phyloP scores from a whole-genome alignment of 768 basidiomycete genomes.

The Collybia sp. region DNA sequence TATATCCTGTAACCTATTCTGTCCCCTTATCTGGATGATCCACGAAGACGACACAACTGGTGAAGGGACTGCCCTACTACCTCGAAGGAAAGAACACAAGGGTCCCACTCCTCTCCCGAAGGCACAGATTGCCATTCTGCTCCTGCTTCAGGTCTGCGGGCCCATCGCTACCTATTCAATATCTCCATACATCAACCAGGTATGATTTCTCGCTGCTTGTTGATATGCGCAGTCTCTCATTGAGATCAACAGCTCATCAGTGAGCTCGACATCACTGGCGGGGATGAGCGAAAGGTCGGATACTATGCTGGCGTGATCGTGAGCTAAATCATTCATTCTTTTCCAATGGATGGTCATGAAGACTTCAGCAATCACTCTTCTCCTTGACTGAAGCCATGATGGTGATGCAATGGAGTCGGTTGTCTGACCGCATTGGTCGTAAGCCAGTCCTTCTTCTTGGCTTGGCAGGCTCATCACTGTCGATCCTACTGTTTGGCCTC shows the following conservation, averaged over 20 bases:
- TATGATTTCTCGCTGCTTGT: conserved; percentile 47
- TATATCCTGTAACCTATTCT: too few relatives aligned
- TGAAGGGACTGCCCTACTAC: not conserved
- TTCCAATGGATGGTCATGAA: too few relatives aligned
- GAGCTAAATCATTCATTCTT: conserved; percentile 29
- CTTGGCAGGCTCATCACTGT: conserved; percentile 11
- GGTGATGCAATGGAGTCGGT: conserved; percentile 23
- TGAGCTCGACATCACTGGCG: conserved; percentile 45
- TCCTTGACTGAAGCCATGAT: conserved; percentile 18
- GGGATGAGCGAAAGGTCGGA: conserved; percentile 43
- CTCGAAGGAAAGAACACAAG: not conserved
- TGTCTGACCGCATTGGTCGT: conserved; percentile 24
- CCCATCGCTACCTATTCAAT: conserved; percentile 43
- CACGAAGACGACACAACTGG: too few relatives aligned
- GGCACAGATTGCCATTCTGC: conserved; percentile 34
- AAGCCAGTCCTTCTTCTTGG: too few relatives aligned
- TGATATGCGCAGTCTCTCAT: not conserved
- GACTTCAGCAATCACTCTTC: conserved; percentile 22
- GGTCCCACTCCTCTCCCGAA: conserved; percentile 34
- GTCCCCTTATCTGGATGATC: too few relatives aligned
- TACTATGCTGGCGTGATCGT: too few relatives aligned
- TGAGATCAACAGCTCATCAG: too few relatives aligned
- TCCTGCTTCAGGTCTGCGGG: conserved; percentile 39
- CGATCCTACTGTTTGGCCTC: too few relatives aligned
- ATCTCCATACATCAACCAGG: too few relatives aligned